phyloP scores from a whole-genome alignment of 371 early-diverging fungal genomes.

The Rhizopus sp. region DNA sequence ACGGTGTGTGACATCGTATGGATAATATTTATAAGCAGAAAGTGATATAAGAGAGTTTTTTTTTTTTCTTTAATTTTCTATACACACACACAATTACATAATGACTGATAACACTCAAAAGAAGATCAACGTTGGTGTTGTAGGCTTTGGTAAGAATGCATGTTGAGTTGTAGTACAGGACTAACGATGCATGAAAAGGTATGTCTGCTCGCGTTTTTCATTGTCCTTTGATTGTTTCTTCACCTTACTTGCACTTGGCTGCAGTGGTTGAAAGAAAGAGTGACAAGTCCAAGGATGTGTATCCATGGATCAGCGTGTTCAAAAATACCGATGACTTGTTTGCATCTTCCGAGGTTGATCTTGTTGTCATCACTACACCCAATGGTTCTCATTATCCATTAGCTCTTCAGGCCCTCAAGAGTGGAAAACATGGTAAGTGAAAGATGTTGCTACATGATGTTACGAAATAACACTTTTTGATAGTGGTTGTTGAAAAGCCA shows the following conservation, averaged over 20 bases:
- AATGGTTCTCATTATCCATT: conserved; percentile 68
- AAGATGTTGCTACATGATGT: too few relatives aligned
- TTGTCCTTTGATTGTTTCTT: conserved; percentile 65
- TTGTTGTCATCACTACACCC: conserved; percentile 77
- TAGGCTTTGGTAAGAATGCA: conserved; percentile 73
- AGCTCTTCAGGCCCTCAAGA: conserved; percentile 61
- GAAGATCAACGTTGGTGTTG: conserved; percentile 67
- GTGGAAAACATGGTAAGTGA: conserved; percentile 64
- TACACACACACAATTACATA: not conserved
- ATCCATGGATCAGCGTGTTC: conserved; percentile 56
- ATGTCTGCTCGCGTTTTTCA: conserved; percentile 62
- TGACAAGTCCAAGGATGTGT: conserved; percentile 42
- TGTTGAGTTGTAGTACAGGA: too few relatives aligned
- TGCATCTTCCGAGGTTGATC: conserved; percentile 54
- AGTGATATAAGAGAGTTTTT: too few relatives aligned
- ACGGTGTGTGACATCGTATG: too few relatives aligned
- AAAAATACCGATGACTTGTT: conserved; percentile 61
- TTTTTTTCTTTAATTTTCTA: conserved; percentile 5
- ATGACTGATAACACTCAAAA: conserved; percentile 15
- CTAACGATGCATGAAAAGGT: conserved; percentile 15
- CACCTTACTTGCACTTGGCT: conserved; percentile 52
- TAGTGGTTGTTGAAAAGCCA: conserved; percentile 79
- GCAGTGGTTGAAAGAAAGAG: conserved; percentile 63
- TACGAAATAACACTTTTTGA: not conserved
- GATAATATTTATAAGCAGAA: too few relatives aligned